phyloP scores from a whole-genome alignment of 2,329 filamentous ascomycete species.

The Colletotrichum melonis region DNA sequence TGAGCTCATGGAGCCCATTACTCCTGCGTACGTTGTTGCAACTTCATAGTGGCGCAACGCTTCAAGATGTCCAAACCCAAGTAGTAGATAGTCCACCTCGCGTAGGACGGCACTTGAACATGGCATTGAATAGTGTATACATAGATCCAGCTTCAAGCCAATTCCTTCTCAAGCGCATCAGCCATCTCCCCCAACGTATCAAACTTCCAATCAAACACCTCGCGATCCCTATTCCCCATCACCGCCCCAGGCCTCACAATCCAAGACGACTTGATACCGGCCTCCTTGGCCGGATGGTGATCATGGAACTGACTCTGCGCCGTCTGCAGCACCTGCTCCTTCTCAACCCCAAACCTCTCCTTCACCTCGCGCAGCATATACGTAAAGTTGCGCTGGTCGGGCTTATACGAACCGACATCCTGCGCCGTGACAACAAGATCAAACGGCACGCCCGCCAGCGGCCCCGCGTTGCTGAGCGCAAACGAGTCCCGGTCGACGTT shows the following conservation, averaged over 20 bases:
- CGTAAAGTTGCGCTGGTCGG: slow-evolving; percentile 72
- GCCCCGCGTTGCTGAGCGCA: slow-evolving; percentile 52
- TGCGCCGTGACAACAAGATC: slow-evolving; percentile 76
- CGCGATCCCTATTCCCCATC: slow-evolving; percentile 54
- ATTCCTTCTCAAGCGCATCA: slow-evolving; percentile 60
- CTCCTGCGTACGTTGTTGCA: too few relatives aligned
- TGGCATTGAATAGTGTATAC: too few relatives aligned
- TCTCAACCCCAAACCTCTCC: slow-evolving; percentile 65
- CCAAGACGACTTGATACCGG: slow-evolving; percentile 71
- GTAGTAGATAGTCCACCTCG: too few relatives aligned
- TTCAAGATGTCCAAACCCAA: too few relatives aligned
- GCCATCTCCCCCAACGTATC: slow-evolving; percentile 70
- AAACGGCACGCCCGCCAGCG: slow-evolving; percentile 62
- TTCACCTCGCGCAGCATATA: slow-evolving; percentile 68
- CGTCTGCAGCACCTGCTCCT: slow-evolving; percentile 69
- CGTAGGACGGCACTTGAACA: too few relatives aligned
- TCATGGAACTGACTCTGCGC: slow-evolving; percentile 79
- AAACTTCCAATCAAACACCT: slow-evolving; percentile 66
- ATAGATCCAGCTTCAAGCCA: background rate
- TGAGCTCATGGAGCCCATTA: too few relatives aligned
- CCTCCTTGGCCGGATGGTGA: slow-evolving; percentile 70
- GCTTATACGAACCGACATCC: slow-evolving; percentile 79
- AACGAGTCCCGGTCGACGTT: slow-evolving; percentile 69
- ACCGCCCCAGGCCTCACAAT: slow-evolving; percentile 61
- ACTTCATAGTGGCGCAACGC: too few relatives aligned